phyloP scores from a whole-genome alignment of 768 basidiomycete genomes.

The Suillus bovinus region DNA sequence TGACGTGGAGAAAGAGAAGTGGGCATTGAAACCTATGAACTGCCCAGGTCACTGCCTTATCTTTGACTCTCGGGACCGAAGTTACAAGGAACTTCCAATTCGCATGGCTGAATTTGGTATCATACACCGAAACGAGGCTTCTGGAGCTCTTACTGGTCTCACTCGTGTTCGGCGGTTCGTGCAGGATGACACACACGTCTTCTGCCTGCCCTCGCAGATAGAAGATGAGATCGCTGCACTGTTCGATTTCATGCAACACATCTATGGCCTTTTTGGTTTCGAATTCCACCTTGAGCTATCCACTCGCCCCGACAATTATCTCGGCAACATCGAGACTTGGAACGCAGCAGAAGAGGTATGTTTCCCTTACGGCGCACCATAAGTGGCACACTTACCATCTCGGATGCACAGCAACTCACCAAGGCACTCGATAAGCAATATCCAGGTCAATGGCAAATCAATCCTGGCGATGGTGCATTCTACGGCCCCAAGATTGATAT shows the following conservation, averaged over 20 bases:
- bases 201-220: slow-evolving; percentile 94
- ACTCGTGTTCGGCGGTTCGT: slow-evolving; percentile 94
- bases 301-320: slow-evolving; percentile 92
- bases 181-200: slow-evolving; percentile 98
- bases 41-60: slow-evolving; percentile 97
- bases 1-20: slow-evolving; percentile 94
- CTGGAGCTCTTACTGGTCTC: slow-evolving; percentile 89
- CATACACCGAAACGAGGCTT: slow-evolving; percentile 94
- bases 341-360: slow-evolving; percentile 79
- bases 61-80: slow-evolving; percentile 91
- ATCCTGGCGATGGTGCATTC: slow-evolving; percentile 97
- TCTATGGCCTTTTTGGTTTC: slow-evolving; percentile 94
- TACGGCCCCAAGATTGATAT: slow-evolving; percentile 99
- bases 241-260: slow-evolving; percentile 94
- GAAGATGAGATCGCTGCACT: slow-evolving; percentile 81
- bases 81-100: slow-evolving; percentile 93
- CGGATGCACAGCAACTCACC: slow-evolving; percentile 66
- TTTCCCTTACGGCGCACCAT: neutral
- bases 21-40: slow-evolving; percentile 98
- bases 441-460: slow-evolving; percentile 88
- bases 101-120: slow-evolving; percentile 99
- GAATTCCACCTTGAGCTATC: slow-evolving; percentile 93
- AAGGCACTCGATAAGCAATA: slow-evolving; percentile 82
- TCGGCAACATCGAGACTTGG: slow-evolving; percentile 91
- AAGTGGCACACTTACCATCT: slow-evolving; percentile 10